Evolutionary conservation across 371 early-diverging fungal species (phyloP), one percentile per base, ranked within the genome.

Genomic region (Lichtheimia ornata): DNA sequence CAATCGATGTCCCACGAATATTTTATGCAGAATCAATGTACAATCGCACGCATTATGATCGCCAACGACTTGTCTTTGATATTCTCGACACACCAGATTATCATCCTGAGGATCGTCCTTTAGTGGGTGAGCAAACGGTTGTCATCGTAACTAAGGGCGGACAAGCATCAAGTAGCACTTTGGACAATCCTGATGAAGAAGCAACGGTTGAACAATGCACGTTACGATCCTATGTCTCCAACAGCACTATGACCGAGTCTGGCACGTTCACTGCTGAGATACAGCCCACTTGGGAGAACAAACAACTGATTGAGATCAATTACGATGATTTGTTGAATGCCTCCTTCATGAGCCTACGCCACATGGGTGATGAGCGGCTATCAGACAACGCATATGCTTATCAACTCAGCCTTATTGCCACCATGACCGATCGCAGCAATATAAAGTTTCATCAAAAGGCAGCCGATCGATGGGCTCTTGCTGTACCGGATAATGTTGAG

Each of bases 101-200:
- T 44, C 53, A 62, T 52, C 58, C 70, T 5, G 52, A 56, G 4
- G 57, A 60, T 15, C 58, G 67, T 14, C 50, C 50, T 7, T 62
- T 69, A 43, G 64, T 65, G 5, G 70, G 73, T 13, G 63, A 73
- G 22, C 73, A 73, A 40, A 51, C 52, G 4, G 67, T 73, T 62
- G 61, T 73, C 6, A 17, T 52, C 4, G 12, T 54, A 13, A 11
- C 54, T 0, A 18, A 54, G 4, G 17, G 41, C 20, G 54, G 54
- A 41, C 54, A 41, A 18, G 54, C 54, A 2, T 20, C 13, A 0
- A 20, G 13, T 15, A 14, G 18, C 9, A 40, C 28, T 1, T 11
- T 54, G 12, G 22, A 54, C 9, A 35, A 41, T 11, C 17, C 40
- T 14, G 35, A 35, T 0, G 54, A 54, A 54, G 54, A 54, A 11